Evolutionary conservation across 2,329 filamentous ascomycete species (phyloP).

Genomic region (Truncatella angustata): DNA sequence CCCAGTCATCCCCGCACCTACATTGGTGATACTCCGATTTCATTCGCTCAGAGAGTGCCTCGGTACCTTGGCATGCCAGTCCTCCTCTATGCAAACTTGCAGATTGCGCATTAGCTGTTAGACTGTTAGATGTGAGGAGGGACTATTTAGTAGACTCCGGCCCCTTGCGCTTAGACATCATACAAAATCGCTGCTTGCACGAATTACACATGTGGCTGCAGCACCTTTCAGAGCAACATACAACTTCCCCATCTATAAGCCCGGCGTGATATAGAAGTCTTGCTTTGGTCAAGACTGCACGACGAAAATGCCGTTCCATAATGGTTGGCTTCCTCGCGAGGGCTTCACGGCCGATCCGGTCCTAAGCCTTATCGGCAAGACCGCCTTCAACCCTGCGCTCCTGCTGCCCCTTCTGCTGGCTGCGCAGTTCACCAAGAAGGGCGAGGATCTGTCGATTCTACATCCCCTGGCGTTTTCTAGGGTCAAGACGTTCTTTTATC

Average conservation of each 20-base stretch:
- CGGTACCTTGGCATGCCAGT: background rate
- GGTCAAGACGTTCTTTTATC: constrained; percentile 50
- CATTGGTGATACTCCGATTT: background rate
- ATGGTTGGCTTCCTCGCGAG: constrained; percentile 53
- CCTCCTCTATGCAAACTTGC: background rate
- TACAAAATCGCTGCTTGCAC: too few species aligned
- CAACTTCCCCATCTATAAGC: background rate
- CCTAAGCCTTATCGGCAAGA: constrained; percentile 54
- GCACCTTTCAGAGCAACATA: background rate
- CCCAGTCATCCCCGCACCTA: constrained; percentile 5
- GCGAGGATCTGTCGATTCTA: constrained; percentile 51
- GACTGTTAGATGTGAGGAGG: too few species aligned
- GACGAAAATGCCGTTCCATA: constrained; percentile 43
- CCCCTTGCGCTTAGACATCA: too few species aligned
- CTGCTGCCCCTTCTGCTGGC: constrained; percentile 63
- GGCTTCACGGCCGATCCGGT: constrained; percentile 62
- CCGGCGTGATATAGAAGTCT: too few species aligned
- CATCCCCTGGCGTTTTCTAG: constrained; percentile 50
- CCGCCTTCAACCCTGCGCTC: constrained; percentile 62
- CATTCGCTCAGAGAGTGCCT: background rate
- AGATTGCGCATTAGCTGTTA: background rate
- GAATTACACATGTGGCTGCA: too few species aligned
- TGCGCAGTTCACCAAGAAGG: constrained; percentile 61
- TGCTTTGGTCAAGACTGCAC: too few species aligned
- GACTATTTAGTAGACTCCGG: too few species aligned